Conservation (phyloP, 1,139 yeast genomes). For the Hemisphaericaspora subhashii region DNA sequence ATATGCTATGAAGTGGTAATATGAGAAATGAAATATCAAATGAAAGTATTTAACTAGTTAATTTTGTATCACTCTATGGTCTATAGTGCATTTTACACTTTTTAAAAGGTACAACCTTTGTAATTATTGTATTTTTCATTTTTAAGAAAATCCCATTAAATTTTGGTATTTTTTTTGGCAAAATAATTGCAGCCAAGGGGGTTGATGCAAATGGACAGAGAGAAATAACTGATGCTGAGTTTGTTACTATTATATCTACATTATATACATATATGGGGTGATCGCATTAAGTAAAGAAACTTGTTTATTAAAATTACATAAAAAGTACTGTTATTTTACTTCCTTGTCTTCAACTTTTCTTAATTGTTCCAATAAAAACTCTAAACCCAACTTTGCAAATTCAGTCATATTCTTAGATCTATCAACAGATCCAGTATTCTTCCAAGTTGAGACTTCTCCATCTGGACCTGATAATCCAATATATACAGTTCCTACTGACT, state of each 20-base stretch:
- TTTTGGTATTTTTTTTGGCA: background rate
- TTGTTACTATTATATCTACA: no score
- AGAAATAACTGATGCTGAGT: no score
- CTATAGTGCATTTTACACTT: no score
- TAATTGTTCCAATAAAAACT: constrained; percentile 52
- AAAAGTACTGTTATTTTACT: background rate
- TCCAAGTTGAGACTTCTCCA: constrained; percentile 53
- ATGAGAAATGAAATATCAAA: no score
- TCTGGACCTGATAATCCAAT: constrained; percentile 71
- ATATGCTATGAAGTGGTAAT: no score
- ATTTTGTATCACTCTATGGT: no score
- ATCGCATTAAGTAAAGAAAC: no score
- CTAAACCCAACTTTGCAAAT: constrained; percentile 69
- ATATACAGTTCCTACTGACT: constrained; percentile 64
- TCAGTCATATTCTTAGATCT: constrained; percentile 70
- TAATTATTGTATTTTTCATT: background rate
- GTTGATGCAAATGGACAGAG: no score
- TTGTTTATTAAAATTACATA: background rate
- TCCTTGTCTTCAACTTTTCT: constrained; percentile 6
- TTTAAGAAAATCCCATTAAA: background rate
- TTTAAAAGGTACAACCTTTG: no score
- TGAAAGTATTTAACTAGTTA: no score
- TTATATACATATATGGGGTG: no score
- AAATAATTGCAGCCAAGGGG: background rate
- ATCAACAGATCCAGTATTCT: constrained; percentile 46